Evolutionary conservation across 345 rosid species (phyloP).

Genomic region (Sonneratia alba): DNA sequence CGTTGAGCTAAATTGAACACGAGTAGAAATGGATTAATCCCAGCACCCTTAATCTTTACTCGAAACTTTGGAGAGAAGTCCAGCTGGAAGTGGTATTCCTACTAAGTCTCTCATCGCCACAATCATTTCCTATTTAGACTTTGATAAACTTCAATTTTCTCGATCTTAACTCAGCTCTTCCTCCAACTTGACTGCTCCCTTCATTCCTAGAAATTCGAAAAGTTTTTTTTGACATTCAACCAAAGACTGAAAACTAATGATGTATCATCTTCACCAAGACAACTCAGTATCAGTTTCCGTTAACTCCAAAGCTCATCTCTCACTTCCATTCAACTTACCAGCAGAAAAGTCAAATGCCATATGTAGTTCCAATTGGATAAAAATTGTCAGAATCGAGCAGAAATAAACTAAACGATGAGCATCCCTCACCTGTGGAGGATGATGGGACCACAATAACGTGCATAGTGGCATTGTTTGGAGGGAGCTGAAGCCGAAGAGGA

Average conservation of each 20-base stretch:
- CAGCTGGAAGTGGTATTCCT: not conserved
- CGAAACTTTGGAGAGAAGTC: not conserved
- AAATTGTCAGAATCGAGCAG: not conserved
- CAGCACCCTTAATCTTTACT: not conserved
- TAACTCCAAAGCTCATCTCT: not conserved
- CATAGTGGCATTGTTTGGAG: slow-evolving; percentile 73
- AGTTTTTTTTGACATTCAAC: not conserved
- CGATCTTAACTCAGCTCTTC: not conserved
- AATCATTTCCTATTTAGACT: not conserved
- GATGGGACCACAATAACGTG: slow-evolving; percentile 62
- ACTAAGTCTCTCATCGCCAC: not conserved
- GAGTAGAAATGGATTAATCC: not conserved
- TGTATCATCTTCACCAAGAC: not conserved
- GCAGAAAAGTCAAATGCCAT: not conserved
- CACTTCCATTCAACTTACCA: not conserved
- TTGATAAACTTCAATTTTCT: not conserved
- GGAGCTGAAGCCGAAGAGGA: slow-evolving; percentile 87
- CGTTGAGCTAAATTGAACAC: not conserved
- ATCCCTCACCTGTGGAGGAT: slow-evolving; percentile 34
- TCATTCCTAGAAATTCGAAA: not conserved
- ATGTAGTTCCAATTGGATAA: not conserved
- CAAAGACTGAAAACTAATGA: not conserved
- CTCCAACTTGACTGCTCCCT: not conserved
- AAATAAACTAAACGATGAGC: not conserved
- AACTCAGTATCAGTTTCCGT: not conserved